Evolutionary conservation across 768 basidiomycete species (phyloP).

Genomic region (Neoboletus subvelutipes): DNA sequence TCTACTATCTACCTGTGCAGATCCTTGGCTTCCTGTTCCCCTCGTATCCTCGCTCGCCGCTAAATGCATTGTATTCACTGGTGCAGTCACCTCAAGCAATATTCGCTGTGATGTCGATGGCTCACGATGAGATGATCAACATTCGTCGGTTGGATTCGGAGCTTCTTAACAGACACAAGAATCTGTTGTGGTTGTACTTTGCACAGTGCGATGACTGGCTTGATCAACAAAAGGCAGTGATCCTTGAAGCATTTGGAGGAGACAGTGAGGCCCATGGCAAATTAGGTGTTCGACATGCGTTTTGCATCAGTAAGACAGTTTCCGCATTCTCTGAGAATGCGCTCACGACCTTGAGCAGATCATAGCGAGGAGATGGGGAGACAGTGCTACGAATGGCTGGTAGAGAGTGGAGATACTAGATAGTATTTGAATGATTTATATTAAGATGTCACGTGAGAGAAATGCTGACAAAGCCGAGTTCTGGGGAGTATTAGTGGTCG

Average conservation of each 20-base stretch:
- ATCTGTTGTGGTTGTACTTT: conserved; percentile 54
- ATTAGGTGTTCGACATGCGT: conserved; percentile 62
- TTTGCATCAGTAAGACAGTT: conserved; percentile 61
- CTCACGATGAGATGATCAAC: conserved; percentile 63
- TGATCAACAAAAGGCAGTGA: conserved; percentile 46
- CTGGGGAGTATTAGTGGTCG: neutral
- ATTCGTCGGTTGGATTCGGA: conserved; percentile 53
- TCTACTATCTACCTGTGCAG: conserved; percentile 39
- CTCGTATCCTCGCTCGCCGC: conserved; percentile 49
- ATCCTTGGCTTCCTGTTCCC: conserved; percentile 46
- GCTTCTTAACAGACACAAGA: conserved; percentile 41
- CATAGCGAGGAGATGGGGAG: conserved; percentile 44
- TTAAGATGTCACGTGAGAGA: conserved; percentile 8
- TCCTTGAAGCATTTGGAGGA: conserved; percentile 43
- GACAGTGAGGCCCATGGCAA: conserved; percentile 41
- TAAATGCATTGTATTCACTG: conserved; percentile 47
- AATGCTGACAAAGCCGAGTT: conserved; percentile 11
- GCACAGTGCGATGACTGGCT: conserved; percentile 70
- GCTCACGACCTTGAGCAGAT: conserved; percentile 34
- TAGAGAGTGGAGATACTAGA: no score
- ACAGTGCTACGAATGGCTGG: neutral
- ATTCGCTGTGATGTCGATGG: conserved; percentile 57
- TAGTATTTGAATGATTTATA: no score
- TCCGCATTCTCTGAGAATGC: neutral
- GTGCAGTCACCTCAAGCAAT: conserved; percentile 53